phyloP scores from a whole-genome alignment of 1,284 basidiomycete species.

The Anthracocystis panici-leucophaei region DNA sequence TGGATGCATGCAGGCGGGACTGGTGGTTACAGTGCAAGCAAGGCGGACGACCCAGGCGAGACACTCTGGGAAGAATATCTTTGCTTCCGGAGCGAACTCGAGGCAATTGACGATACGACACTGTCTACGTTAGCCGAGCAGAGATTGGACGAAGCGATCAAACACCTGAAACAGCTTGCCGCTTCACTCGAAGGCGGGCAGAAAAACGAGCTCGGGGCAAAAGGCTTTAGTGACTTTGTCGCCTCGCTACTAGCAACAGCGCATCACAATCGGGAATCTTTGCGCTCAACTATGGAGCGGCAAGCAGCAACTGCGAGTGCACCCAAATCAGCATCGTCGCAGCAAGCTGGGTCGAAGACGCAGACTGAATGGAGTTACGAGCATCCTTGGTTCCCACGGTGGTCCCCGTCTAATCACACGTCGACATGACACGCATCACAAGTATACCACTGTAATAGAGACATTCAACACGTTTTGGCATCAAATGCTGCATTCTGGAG shows the following conservation, averaged over 20 bases:
- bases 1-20: slow-evolving; percentile 25
- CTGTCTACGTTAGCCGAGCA: slow-evolving; percentile 8
- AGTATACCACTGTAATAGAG: slow-evolving; percentile 9
- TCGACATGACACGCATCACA: neutral
- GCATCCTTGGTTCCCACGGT: slow-evolving; percentile 42
- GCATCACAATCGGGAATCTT: slow-evolving; percentile 13
- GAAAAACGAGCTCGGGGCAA: slow-evolving; percentile 11
- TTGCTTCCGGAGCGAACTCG: slow-evolving; percentile 9
- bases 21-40: neutral
- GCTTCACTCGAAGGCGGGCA: slow-evolving; percentile 7
- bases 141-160: slow-evolving; percentile 14
- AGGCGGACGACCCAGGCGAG: slow-evolving; percentile 3
- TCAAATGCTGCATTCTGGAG: neutral
- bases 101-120: neutral
- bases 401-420: neutral
- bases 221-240: slow-evolving; percentile 9
- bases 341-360: neutral
- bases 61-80: slow-evolving; percentile 35
- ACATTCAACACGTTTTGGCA: neutral
- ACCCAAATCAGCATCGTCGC: neutral
- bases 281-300: neutral
- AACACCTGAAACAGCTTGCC: slow-evolving; percentile 13
- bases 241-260: slow-evolving; percentile 25
- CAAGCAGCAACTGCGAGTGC: neutral
- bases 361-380: slow-evolving; percentile 14